Evolutionary conservation across 2,329 filamentous ascomycete genomes (phyloP), one percentile per base, ranked within the genome.

Genomic region (Aspergillus flavus): DNA sequence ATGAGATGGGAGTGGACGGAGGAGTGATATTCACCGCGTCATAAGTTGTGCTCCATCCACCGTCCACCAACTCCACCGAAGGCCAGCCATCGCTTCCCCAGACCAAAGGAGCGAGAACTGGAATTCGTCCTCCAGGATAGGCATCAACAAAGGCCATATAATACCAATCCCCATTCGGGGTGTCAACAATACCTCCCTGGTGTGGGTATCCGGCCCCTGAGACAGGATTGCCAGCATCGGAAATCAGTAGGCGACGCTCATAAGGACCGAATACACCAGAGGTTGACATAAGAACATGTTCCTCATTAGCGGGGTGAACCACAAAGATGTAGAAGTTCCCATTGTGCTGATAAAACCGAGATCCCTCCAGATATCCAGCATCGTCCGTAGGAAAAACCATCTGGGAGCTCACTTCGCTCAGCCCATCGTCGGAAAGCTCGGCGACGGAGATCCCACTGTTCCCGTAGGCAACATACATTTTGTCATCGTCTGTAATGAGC

Each of bases 381-480:
- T 46, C 21, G 12, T 46, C 43, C 21, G n/a, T 5, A 23, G 73
- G 74, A 68, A 82, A 84, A 4, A 87, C 82, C 23, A 76, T 65
- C 62, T 84, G 75, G 0, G 77, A 76, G 50, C 77, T 79, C 12
- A 82, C 80, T 57, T 84, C 73, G 32, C 75, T 77, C 0, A 84
- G 73, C 0, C 82, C 84, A 61, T 87, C 83, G 0, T 72, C 64
- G 19, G 80, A 80, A 2, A 89, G 76, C 68, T 86, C 80, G 1
- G 86, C 82, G 1, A 88, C 80, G 10, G 66, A 75, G 58, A 88
- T 80, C 2, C 82, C 76, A 0, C 73, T 80, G 54, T 78, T 81
- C 5, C 85, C 86, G 66, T 86, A 86, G 0, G 80, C 83, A 0
- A 88, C 81, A 58, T 87, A 88, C 79, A 87, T 84, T 0, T 81